phyloP scores from a whole-genome alignment of 306 rosid species.

The Vigna nakashimae region DNA sequence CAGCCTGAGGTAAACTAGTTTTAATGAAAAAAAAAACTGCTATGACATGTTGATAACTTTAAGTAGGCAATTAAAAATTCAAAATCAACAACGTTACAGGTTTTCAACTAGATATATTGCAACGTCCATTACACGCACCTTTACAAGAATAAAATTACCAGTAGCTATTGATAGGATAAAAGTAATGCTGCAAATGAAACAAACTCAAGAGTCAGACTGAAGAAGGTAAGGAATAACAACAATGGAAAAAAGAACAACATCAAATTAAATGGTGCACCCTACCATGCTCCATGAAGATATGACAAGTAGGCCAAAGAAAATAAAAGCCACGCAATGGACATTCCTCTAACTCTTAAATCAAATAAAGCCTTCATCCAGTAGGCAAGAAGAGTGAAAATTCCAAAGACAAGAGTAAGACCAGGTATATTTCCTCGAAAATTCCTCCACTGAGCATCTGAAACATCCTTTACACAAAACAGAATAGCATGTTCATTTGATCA shows the following conservation, averaged over 20 bases:
- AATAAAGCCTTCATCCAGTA: slow-evolving; percentile 57
- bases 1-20: slow-evolving; percentile 5
- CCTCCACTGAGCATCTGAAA: slow-evolving; percentile 97
- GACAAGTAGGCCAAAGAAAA: slow-evolving; percentile 73
- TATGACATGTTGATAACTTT: neutral
- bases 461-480: slow-evolving; percentile 60
- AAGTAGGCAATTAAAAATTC: neutral
- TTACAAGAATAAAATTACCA: slow-evolving; percentile 72
- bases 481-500: slow-evolving; percentile 27
- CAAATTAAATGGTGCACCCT: slow-evolving; percentile 35
- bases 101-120: slow-evolving; percentile 13
- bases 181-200: slow-evolving; percentile 59
- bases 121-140: slow-evolving; percentile 61
- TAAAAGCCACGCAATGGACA: slow-evolving; percentile 82
- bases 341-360: slow-evolving; percentile 68
- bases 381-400: slow-evolving; percentile 64
- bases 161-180: slow-evolving; percentile 78
- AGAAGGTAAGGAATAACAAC: slow-evolving; percentile 34
- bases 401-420: slow-evolving; percentile 74
- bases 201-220: slow-evolving; percentile 32
- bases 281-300: slow-evolving; percentile 97
- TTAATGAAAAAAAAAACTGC: neutral
- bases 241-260: slow-evolving; percentile 30
- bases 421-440: slow-evolving; percentile 85
- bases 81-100: slow-evolving; percentile 19